Evolutionary conservation across 495 filamentous ascomycete genomes (phyloP), one percentile per base, ranked within the genome.

Genomic region (Sphaerosporella brunnea): DNA sequence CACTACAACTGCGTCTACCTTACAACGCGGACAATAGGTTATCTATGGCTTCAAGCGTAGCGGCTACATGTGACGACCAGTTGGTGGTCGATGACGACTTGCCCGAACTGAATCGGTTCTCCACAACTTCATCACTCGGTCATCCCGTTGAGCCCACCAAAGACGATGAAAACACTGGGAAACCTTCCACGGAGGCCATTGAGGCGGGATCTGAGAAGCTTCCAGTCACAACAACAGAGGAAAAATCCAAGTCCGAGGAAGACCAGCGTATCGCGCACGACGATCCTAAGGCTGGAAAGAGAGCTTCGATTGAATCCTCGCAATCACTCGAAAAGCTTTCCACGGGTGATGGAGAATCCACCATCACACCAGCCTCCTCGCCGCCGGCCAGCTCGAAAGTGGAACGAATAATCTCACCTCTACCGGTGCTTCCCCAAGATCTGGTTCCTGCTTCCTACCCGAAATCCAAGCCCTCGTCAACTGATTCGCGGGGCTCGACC

Each of bases 71-170:
- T 18, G 56, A 59, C 16, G 56, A 51, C 18, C 15, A 23, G 23
- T 15, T 46, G 20, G 43, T 34, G 25, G 65, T 66, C 2, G 65
- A 64, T 41, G 60, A 64, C 44, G 37, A 10, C 23, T 36, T 23
- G 8, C 51, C 28, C 13, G 51, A 47, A 42, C 35, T 30, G 21
- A 40, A 23, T 9, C 39, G 36, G 34, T 4, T 45, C 25, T 35
- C 23, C 13, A 20, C 24, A 2, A 21, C 15, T n/a, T 2, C 37
- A 20, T 20, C 37, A 18, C 3, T 40, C 21, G 18, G 20, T 18
- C 10, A n/a, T n/a, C n/a, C n/a, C n/a, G n/a, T n/a, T n/a, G n/a
- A n/a, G n/a, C n/a, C n/a, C n/a, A n/a, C n/a, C n/a, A n/a, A n/a
- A n/a, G n/a, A n/a, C n/a, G n/a, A n/a, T n/a, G n/a, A n/a, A n/a